Evolutionary conservation across 2,329 filamentous ascomycete genomes (phyloP).

Genomic region (Claviceps spartinae): DNA sequence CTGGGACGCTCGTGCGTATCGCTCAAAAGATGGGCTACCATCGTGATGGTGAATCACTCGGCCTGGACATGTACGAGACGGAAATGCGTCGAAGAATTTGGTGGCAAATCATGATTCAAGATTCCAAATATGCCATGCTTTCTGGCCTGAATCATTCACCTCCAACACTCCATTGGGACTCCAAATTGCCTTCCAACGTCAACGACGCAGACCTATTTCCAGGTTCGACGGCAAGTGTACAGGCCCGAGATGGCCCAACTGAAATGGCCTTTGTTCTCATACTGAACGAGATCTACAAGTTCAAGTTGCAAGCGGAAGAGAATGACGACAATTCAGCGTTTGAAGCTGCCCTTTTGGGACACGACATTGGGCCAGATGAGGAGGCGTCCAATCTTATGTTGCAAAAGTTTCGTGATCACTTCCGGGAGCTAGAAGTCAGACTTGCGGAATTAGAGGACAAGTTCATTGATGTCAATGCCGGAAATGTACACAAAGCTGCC

Average conservation of each 20-base stretch:
- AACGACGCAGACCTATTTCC: constrained; percentile 46
- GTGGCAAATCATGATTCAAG: constrained; percentile 50
- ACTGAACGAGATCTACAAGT: constrained; percentile 34
- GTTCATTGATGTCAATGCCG: constrained; percentile 37
- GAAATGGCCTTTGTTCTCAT: constrained; percentile 47
- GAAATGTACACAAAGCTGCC: constrained; percentile 38
- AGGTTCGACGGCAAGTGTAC: constrained; percentile 35
- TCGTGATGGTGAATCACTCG: constrained; percentile 42
- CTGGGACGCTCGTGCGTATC: constrained; percentile 47
- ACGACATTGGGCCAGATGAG: constrained; percentile 21
- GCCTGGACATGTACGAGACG: constrained; percentile 47
- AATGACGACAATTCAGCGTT: constrained; percentile 30
- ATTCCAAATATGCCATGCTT: constrained; percentile 41
- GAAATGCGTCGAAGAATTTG: constrained; percentile 56
- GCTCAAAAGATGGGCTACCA: constrained; percentile 56
- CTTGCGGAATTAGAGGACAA: constrained; percentile 33
- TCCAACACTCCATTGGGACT: constrained; percentile 40
- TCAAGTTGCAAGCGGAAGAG: constrained; percentile 31
- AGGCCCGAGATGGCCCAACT: constrained; percentile 41
- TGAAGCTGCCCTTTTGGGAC: constrained; percentile 35
- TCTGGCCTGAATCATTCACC: constrained; percentile 42
- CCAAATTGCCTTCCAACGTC: constrained; percentile 41
- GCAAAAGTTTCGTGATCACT: constrained; percentile 25
- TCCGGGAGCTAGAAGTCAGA: constrained; percentile 28
- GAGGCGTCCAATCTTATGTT: constrained; percentile 6